A percentile compares a stretch with the other conserved stretches of the same genome.
These are phyloP conservation scores for Thecaphora frezii DNA, from an alignment of 1,284 basidiomycete genomes.

Conservation along the genomic window DNA sequence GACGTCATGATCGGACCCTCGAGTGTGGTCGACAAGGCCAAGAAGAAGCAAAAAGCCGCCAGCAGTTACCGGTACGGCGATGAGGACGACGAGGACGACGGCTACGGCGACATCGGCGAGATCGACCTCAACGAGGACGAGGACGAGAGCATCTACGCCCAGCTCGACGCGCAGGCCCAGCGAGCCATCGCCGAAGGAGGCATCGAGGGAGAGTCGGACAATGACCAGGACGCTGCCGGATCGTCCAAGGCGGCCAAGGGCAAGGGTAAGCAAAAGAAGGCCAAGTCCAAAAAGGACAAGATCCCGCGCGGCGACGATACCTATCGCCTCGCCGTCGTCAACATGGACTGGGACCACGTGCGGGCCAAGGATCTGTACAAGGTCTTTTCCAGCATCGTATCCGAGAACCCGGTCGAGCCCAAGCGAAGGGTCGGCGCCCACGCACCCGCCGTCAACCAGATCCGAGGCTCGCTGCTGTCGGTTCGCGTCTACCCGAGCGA, in stretches of 20 bases:
- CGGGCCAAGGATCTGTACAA: conserved; percentile 87
- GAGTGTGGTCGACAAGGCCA: conserved; percentile 29
- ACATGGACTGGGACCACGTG: conserved; percentile 97
- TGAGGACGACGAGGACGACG: conserved; percentile 38
- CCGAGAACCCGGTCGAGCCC: conserved; percentile 48
- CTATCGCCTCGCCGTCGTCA: conserved; percentile 80
- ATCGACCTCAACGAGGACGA: conserved; percentile 76
- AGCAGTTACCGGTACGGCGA: conserved; percentile 12
- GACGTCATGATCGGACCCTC: conserved; percentile 44
- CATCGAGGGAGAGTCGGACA: conserved; percentile 29
- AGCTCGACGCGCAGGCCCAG: conserved; percentile 73
- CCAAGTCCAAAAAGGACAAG: conserved; percentile 60
- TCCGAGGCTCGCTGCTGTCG: conserved; percentile 39
- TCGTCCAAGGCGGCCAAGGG: conserved; percentile 64
- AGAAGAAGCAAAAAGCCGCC: conserved; percentile 15
- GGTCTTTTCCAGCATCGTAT: conserved; percentile 83
- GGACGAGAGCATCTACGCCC: conserved; percentile 64
- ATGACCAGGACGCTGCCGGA: conserved; percentile 19
- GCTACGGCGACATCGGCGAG: conserved; percentile 39
- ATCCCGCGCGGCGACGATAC: conserved; percentile 51
- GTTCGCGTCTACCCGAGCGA: conserved; percentile 82
- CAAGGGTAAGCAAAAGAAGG: conserved; percentile 26
- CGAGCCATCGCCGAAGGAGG: conserved; percentile 34
- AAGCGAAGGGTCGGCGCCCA: neutral
- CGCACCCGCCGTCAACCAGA: conserved; percentile 32